Evolutionary conservation across 2,329 filamentous ascomycete genomes (phyloP), one percentile per base, ranked within the genome.

Genomic region (Grosmannia serpens): DNA sequence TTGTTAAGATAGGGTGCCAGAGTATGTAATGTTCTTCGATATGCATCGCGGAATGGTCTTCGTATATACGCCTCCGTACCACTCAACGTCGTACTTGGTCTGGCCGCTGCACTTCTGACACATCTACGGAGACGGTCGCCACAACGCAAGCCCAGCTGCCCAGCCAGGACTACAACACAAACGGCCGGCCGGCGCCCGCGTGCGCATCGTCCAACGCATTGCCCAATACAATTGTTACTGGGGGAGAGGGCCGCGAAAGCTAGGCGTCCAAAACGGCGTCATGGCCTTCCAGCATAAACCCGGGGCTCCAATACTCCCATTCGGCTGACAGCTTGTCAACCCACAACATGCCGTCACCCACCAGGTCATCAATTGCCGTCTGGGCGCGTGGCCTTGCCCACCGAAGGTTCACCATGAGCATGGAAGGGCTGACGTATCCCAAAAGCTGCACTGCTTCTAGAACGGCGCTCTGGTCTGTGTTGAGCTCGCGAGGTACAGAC

Each of bases 401-500:
- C 20, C 78, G 80, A 31, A 99, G 73, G 69, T 99, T 99, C 55
- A 87, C 74, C 73, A 88, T 86, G 58, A 99, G 74, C 88, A 97
- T 95, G 1, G 87, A 88, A 20, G 95, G 83, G 59, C 87, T 95
- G 56, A 97, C 88, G 68, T 90, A 96, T 1, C 94, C 92, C 11
- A 96, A 76, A 11, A 96, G 78, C 71, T 96, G 90, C 9, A 90
- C 89, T 1, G 88, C 91, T 75, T 97, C 94, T 8, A 99, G 80
- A 15, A 96, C 92, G 2, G 87, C 89, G 55, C 88, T 89, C 75
- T 99, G 94, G 70, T 99, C 94, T 17, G 84, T 91, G 70, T 95
- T 96, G 62, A 99, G 80, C 73, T 99, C 94, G 70, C 95, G 94
- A 1, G 94, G 94, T 47, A 99, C 86, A 4, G 90, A 95, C 31